Conservation (phyloP, 192 early-diverging fungal species). For the Coemansia sp. region DNA sequence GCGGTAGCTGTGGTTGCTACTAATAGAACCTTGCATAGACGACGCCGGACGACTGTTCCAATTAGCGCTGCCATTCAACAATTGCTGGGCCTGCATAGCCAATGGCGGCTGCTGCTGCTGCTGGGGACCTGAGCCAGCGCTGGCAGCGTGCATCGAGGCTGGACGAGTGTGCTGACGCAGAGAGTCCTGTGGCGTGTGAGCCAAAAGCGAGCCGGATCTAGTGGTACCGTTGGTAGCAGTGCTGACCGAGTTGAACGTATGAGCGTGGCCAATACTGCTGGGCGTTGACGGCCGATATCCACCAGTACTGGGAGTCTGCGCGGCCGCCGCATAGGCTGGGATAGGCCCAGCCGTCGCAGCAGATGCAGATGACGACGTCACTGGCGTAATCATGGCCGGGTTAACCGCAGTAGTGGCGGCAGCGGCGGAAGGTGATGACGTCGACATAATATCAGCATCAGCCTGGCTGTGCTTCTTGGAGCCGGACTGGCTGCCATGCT, state of each 20-base stretch:
- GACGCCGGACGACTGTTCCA: constrained; percentile 45
- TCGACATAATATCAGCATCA: constrained; percentile 23
- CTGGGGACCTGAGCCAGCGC: not conserved
- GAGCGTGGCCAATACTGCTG: constrained; percentile 14
- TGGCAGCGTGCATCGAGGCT: constrained; percentile 31
- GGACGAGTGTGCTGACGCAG: constrained; percentile 34
- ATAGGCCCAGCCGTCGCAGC: not conserved
- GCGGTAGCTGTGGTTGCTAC: constrained; percentile 27
- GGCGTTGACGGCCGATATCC: constrained; percentile 9
- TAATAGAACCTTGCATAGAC: constrained; percentile 39
- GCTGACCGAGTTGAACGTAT: constrained; percentile 23
- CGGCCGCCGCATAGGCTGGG: not conserved
- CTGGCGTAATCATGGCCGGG: not conserved
- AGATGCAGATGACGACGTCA: not conserved
- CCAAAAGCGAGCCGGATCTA: constrained; percentile 29
- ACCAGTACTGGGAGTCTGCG: not conserved
- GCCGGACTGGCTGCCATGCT: no score
- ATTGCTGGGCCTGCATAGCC: constrained; percentile 16
- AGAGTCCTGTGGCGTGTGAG: constrained; percentile 8
- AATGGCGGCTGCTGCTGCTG: constrained; percentile 13
- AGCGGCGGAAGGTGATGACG: constrained; percentile 25
- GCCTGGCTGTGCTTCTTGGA: no score
- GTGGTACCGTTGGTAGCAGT: constrained; percentile 24
- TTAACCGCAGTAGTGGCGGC: not conserved
- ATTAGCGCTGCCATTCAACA: constrained; percentile 14